Evolutionary conservation across 805 yeast genomes (phyloP), one percentile per base, ranked within the genome.

Genomic region (Peterozyma xylosa): DNA sequence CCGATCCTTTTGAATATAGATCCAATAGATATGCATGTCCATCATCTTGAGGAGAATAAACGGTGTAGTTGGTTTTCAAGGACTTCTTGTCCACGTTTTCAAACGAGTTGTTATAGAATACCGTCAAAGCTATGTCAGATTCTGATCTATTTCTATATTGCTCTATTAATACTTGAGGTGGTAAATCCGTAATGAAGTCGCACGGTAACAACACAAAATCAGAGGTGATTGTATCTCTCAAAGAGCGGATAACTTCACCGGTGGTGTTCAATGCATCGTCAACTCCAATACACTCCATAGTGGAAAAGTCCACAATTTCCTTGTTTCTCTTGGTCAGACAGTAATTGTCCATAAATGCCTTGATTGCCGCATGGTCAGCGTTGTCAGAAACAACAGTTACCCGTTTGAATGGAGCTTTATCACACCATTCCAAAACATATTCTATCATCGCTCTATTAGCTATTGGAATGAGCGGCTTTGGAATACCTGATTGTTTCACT

Each of bases 381-480:
- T 63, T 57, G 42, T 74, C 78, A 9, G 77, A 68, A 7, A 86
- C 82, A 15, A 90, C 70, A 16, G 85, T 78, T 39, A 86, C 74
- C 38, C 75, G 76, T 38, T 75, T 76, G 62, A 90, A 90, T 47
- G 81, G 81, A 2, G 95, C 96, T 57, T 74, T 72, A 55, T 81
- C 89, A 68, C 98, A 90, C 98, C 98, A 93, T 53, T 85, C 90
- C 33, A 93, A 69, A 2, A 85, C 95, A 57, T 87, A 85, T 54
- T 82, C 82, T 37, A 93, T 67, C 88, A 93, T 82, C 11, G 96
- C 95, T 55, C 76, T 76, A 60, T 90, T 90, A 7, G 93, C 98
- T 33, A 93, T 71, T 2, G 98, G 98, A 37, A 95, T 63, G 40
- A 90, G 67, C 0, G 97, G 95, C 66, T 93, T 93, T 9, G 95